phyloP scores from a whole-genome alignment of 1,284 basidiomycete genomes.

The Boletus sp. region DNA sequence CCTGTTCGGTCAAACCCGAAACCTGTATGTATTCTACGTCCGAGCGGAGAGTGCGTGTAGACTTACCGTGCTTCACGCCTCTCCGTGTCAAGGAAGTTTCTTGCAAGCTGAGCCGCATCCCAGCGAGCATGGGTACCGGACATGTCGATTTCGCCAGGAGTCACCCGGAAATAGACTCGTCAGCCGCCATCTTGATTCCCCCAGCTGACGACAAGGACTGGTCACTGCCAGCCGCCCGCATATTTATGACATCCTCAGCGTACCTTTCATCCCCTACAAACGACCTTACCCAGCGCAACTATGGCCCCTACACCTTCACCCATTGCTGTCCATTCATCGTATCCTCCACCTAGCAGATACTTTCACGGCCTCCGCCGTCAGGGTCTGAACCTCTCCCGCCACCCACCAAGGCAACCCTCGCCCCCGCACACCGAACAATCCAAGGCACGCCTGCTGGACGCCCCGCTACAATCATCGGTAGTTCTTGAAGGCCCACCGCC shows the following conservation, averaged over 20 bases:
- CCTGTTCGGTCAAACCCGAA: background rate
- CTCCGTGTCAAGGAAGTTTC: background rate
- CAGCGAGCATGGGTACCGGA: background rate
- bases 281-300: conserved; percentile 1
- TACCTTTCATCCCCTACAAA: background rate
- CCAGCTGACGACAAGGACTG: conserved; percentile 20
- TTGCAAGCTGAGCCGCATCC: background rate
- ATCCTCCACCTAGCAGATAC: conserved; percentile 1
- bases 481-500: conserved; percentile 6
- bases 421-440: background rate
- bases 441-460: conserved; percentile 9
- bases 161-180: conserved; percentile 3
- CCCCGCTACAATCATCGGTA: conserved; percentile 8
- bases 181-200: conserved; percentile 17
- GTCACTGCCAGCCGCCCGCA: conserved; percentile 24
- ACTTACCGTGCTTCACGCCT: background rate
- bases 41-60: background rate
- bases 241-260: conserved; percentile 24
- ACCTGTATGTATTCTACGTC: background rate
- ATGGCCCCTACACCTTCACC: conserved; percentile 25
- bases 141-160: background rate
- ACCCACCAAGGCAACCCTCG: conserved; percentile 2
- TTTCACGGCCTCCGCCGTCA: conserved; percentile 18
- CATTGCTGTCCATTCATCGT: conserved; percentile 2
- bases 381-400: conserved; percentile 2